A percentile compares a stretch with the other conserved stretches of the same genome.
Evolutionary conservation across 345 rosid species (phyloP).

Genomic region (Hypericum perforatum): DNA sequence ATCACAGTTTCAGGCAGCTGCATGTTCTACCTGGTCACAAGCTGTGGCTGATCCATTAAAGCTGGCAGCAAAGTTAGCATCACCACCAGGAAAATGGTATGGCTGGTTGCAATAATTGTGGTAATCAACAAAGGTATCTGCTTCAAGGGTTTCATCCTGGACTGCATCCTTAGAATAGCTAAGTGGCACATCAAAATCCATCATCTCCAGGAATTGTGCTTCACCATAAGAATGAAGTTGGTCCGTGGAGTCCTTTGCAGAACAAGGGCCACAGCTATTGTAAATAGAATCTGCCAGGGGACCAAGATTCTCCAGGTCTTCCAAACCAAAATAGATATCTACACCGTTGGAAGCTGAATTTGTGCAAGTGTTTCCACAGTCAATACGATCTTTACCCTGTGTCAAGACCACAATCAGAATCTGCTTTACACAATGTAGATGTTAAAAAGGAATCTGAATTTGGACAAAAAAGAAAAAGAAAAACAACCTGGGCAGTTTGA

Average conservation of each 20-base stretch:
- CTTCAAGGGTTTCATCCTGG: neutral
- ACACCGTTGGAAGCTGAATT: neutral
- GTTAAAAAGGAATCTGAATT: neutral
- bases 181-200: constrained; percentile 24
- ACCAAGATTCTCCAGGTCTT: constrained; percentile 10
- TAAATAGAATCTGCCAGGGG: neutral
- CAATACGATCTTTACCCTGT: neutral
- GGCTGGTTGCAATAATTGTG: no score
- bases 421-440: neutral
- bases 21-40: no score
- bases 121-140: neutral
- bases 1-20: no score
- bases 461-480: neutral
- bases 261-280: neutral
- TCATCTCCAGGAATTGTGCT: constrained; percentile 16
- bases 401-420: neutral
- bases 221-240: neutral
- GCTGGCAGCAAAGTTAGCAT: no score
- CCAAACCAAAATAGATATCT: constrained; percentile 15
- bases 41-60: no score
- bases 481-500: neutral
- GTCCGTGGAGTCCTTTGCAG: neutral
- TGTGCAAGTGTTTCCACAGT: neutral
- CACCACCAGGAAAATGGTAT: no score
- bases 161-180: neutral